Evolutionary conservation across 129 eudicot species (phyloP).

Genomic region (Dittrichia graveolens): DNA sequence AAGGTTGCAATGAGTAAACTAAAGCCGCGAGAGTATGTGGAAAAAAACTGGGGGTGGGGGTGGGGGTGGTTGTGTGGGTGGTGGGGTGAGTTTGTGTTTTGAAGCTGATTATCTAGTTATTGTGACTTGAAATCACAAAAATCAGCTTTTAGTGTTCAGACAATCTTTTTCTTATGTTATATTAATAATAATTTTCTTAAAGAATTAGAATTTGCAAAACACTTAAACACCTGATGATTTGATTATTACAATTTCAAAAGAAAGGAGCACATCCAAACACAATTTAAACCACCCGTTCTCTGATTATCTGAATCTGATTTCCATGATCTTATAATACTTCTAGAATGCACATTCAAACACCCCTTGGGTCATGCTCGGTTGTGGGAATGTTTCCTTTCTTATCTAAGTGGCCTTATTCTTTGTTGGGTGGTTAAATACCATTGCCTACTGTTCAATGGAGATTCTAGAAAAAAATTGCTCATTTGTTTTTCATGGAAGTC

Average conservation of each 20-base stretch:
- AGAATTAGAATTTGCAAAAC: neutral
- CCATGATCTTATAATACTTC: neutral
- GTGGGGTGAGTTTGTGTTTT: neutral
- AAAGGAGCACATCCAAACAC: neutral
- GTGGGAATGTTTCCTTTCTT: conserved; percentile 5
- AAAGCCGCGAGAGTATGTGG: neutral
- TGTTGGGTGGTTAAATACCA: neutral
- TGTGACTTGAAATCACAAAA: neutral
- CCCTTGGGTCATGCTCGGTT: neutral
- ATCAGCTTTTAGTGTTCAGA: neutral
- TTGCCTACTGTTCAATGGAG: neutral
- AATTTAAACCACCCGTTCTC: neutral
- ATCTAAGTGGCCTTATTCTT: neutral
- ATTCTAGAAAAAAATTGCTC: neutral
- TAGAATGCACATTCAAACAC: neutral
- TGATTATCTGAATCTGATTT: neutral
- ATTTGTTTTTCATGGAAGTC: neutral
- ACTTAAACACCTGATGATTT: neutral
- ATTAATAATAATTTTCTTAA: neutral
- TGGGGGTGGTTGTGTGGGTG: too few relatives aligned
- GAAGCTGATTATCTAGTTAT: neutral
- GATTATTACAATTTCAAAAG: neutral
- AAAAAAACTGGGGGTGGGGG: too few relatives aligned
- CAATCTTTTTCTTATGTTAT: neutral
- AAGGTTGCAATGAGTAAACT: conserved; percentile 5